These are phyloP conservation scores for Penicillium corylophilum DNA, from an alignment of 2,329 filamentous ascomycete species.

Conservation along the genomic window DNA sequence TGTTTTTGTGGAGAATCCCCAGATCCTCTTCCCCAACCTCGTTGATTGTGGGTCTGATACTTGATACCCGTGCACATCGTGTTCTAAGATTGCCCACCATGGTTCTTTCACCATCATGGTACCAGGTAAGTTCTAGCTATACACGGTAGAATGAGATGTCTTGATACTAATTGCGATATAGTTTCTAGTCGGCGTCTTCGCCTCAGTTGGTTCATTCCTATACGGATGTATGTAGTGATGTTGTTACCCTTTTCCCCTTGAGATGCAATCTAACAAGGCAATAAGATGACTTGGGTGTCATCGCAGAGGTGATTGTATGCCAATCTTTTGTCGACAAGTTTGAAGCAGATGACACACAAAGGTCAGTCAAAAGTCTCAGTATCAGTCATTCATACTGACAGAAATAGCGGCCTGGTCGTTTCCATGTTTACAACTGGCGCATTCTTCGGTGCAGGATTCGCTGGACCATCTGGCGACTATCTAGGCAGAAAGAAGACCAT, in stretches of 20 bases:
- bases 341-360: constrained; percentile 29
- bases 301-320: constrained; percentile 56
- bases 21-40: constrained; percentile 23
- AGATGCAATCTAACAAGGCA: constrained; percentile 1
- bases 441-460: constrained; percentile 66
- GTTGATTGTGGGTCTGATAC: constrained; percentile 7
- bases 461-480: constrained; percentile 62
- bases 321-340: constrained; percentile 37
- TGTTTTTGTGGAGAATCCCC: constrained; percentile 22
- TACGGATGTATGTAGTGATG: constrained; percentile 48
- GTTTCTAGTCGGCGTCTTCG: constrained; percentile 60
- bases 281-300: constrained; percentile 58
- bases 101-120: constrained; percentile 58
- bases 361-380: constrained; percentile 11
- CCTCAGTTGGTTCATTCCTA: constrained; percentile 58
- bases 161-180: constrained; percentile 22
- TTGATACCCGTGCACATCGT: constrained; percentile 1
- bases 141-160: background rate
- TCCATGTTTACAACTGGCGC: constrained; percentile 75
- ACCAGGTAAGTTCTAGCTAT: constrained; percentile 45
- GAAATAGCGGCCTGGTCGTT: constrained; percentile 64
- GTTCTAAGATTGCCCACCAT: constrained; percentile 35
- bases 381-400: background rate
- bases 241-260: background rate
- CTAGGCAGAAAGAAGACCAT: constrained; percentile 72